These are phyloP conservation scores for Fibroporia radiculosa DNA, from an alignment of 768 basidiomycete genomes.

Conservation along the genomic window DNA sequence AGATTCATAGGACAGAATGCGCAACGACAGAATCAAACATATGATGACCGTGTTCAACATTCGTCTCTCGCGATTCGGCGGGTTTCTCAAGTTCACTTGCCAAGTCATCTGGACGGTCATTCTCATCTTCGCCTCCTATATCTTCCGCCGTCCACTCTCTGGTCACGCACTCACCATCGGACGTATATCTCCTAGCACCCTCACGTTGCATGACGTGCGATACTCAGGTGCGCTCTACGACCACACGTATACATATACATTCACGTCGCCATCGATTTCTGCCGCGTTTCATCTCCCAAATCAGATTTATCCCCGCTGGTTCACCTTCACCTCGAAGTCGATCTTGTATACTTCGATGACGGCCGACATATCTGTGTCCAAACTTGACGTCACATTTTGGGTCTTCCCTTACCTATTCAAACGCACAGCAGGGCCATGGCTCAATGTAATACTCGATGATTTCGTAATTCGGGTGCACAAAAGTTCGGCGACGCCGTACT, in stretches of 20 bases:
- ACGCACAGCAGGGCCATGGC: slow-evolving; percentile 29
- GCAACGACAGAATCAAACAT: not conserved
- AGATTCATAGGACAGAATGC: too few relatives aligned
- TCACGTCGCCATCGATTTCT: slow-evolving; percentile 9
- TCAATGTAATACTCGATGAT: slow-evolving; percentile 27
- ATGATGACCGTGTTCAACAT: too few relatives aligned
- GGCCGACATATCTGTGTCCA: slow-evolving; percentile 17
- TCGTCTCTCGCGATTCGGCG: not conserved
- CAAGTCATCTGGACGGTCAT: not conserved
- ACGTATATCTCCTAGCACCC: slow-evolving; percentile 6
- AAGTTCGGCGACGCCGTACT: slow-evolving; percentile 30
- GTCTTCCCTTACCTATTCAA: slow-evolving; percentile 32
- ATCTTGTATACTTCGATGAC: slow-evolving; percentile 26
- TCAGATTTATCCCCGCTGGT: slow-evolving; percentile 23
- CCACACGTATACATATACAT: slow-evolving; percentile 14
- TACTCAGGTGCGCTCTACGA: slow-evolving; percentile 14
- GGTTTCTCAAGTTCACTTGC: not conserved
- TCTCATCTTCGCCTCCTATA: slow-evolving; percentile 9
- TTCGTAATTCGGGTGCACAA: slow-evolving; percentile 28
- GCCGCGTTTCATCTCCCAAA: slow-evolving; percentile 26
- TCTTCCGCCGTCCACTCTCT: slow-evolving; percentile 8
- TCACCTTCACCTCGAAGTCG: slow-evolving; percentile 21
- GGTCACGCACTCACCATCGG: slow-evolving; percentile 13
- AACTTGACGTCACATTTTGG: slow-evolving; percentile 23
- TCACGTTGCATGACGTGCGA: slow-evolving; percentile 11